Percentiles rank a stretch among this genome's conserved stretches.
phyloP scores from a whole-genome alignment of 1,284 basidiomycete genomes.

The Singerocomus inundabilis region DNA sequence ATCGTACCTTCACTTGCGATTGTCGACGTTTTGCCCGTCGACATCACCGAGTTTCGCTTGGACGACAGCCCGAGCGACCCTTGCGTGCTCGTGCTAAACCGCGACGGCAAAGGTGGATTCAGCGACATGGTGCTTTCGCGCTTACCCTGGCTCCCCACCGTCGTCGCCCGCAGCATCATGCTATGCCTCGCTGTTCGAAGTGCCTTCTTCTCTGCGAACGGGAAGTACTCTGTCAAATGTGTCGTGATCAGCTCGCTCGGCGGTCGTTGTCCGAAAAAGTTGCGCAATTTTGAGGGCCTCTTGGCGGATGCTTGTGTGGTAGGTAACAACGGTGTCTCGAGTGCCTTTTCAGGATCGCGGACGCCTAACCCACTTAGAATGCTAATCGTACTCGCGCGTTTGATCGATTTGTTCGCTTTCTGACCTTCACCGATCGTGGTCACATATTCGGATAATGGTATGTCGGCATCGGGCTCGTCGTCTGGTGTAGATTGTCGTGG shows the following conservation, averaged over 20 bases:
- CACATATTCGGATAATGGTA: conserved; percentile 29
- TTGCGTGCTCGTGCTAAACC: conserved; percentile 70
- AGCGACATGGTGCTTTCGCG: conserved; percentile 53
- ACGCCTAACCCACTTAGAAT: conserved; percentile 92
- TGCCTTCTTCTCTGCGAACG: conserved; percentile 86
- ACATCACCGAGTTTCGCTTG: conserved; percentile 51
- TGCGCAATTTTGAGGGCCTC: conserved; percentile 75
- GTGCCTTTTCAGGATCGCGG: conserved; percentile 61
- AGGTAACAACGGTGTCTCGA: conserved; percentile 50
- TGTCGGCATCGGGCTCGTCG: conserved; percentile 43
- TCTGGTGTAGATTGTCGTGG: conserved; percentile 27
- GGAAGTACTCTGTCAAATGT: conserved; percentile 97
- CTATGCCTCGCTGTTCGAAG: conserved; percentile 84
- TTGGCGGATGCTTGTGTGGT: conserved; percentile 39
- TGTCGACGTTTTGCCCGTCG: conserved; percentile 39
- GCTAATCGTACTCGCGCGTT: conserved; percentile 92
- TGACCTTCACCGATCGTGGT: conserved; percentile 9
- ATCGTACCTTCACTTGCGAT: conserved; percentile 24
- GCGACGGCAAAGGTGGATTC: conserved; percentile 44
- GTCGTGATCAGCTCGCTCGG: conserved; percentile 96
- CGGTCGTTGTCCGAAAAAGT: conserved; percentile 98
- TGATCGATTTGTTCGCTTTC: conserved; percentile 63
- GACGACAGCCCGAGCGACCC: conserved; percentile 58
- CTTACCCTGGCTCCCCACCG: conserved; percentile 37
- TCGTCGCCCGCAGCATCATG: conserved; percentile 56